Evolutionary conservation across 768 basidiomycete genomes (phyloP), one percentile per base, ranked within the genome.

Genomic region (Pisolithus sp.): DNA sequence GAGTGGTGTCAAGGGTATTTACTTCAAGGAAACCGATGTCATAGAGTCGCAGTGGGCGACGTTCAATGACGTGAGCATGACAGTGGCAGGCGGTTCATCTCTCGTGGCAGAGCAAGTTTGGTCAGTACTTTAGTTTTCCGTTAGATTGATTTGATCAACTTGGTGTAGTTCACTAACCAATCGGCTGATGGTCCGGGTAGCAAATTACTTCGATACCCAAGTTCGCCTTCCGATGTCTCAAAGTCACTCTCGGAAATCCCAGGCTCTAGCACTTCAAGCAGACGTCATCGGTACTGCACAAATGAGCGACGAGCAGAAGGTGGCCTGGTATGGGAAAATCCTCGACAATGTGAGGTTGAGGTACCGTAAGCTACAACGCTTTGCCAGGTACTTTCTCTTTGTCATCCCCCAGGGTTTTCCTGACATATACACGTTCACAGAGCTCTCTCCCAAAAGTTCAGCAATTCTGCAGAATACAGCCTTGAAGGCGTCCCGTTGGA

Each of bases 11-110:
- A 93, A 91, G 66, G 89, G 87, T 18, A 91, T 94, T 45, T 89
- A 95, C 68, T 94, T 98, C 76, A 93, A 94, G 64, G 96, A 99
- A 73, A 96, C 94, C 0, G 95, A 98, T 65, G 83, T 98, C n/a
- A 76, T 99, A 36, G 95, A 99, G 64, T 85, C 87, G 6, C 93
- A 98, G 61, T 95, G 93, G 89, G 86, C 89, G 18, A 94, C 95
- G 20, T 85, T 98, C 69, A 89, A 89, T 57, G 89, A 90, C 65
- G 92, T 95, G 48, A 93, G 92, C 52, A 75, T 93, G 66, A 89
- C 85, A 36, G 86, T 93, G 8, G 75, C 82, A 18, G 90, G 90
- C 5, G 96, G 94, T 21, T 93, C 95, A 18, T 71, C 87, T 48
- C 73, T 95, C 4, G 93, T 99, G 9, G 94, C 94, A 10, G 95